Conservation (phyloP, 306 rosid genomes). For the Inga laurina region DNA sequence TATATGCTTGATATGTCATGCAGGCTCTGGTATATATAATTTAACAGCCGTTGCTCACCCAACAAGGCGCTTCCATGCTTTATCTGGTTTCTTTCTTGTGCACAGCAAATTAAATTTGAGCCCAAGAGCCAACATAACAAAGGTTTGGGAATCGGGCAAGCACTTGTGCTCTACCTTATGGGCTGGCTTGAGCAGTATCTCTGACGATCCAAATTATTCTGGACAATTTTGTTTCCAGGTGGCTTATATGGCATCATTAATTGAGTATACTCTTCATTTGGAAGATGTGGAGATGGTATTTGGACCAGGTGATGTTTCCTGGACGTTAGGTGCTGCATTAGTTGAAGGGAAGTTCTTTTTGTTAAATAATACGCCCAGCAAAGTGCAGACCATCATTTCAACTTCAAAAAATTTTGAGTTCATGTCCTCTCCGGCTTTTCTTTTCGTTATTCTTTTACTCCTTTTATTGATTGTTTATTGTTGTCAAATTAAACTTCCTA, state of each 20-base stretch:
- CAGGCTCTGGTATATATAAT: constrained; percentile 60
- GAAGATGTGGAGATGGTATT: constrained; percentile 64
- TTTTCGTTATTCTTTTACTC: constrained; percentile 61
- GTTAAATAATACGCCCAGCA: constrained; percentile 33
- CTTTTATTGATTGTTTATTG: constrained; percentile 59
- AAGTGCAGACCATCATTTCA: constrained; percentile 38
- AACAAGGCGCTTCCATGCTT: constrained; percentile 61
- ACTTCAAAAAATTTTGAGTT: constrained; percentile 37
- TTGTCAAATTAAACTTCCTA: constrained; percentile 71
- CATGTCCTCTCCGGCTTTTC: constrained; percentile 55
- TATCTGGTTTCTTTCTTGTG: constrained; percentile 85
- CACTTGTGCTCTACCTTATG: constrained; percentile 66
- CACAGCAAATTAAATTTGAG: constrained; percentile 64
- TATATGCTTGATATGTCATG: constrained; percentile 31
- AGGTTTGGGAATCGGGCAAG: constrained; percentile 69
- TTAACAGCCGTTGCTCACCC: constrained; percentile 48
- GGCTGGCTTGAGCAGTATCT: constrained; percentile 48
- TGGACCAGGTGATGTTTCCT: constrained; percentile 85
- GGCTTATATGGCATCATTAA: constrained; percentile 84
- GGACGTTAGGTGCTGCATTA: constrained; percentile 90
- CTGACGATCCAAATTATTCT: constrained; percentile 44
- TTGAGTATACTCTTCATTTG: constrained; percentile 68
- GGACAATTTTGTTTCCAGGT: constrained; percentile 73
- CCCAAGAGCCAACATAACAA: constrained; percentile 62
- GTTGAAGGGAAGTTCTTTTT: constrained; percentile 60